Base-by-base conservation (phyloP, 2,329 filamentous ascomycete genomes). In the Ustulina deusta region DNA sequence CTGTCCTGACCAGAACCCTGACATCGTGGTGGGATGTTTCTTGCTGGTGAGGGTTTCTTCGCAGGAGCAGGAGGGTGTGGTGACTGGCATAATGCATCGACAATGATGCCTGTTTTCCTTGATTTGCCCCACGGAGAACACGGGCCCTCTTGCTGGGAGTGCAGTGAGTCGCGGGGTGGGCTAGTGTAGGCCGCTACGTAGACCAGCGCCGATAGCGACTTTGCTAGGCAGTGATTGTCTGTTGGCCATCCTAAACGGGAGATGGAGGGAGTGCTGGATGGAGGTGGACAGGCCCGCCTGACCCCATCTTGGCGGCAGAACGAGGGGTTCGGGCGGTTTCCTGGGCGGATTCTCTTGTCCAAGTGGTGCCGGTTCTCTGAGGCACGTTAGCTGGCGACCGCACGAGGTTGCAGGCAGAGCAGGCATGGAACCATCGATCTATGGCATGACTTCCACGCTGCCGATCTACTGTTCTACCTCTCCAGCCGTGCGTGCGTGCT, bases 321-420 rank as follows among this genome's bases (percentile, higher is more conserved):
- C 69, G 69, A 70, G 69, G 69, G 69, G 69, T 66, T 69, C 63
- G 63, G 27, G 46, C 32, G 34, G 32, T 55, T n/a, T 48, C 34
- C 32, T 55, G 20, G 32, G 52, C 52, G 32, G 52, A 27, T 56
- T 55, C 48, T 59, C 48, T 51, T 55, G 20, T 36, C 55, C 55
- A 48, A 36, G 49, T 44, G 58, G 20, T 48, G 48, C 44, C 48
- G 48, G 17, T 36, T 36, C 57, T 54, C 11, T 62, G 22, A 56
- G 52, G 52, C 51, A 52, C 42, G 38, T 40, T 51, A 13, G 55
- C 58, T 22, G 56, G 38, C 52, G 49, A 62, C 40, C 48, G 63
- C 60, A 63, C 63, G 58, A 66, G 63, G 55, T 61, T 38, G 42
- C 63, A 55, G 63, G 66, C 48, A 46, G 34, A 56, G 57, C 48